Percentiles rank a stretch among this genome's conserved stretches.
phyloP scores from a whole-genome alignment of 257 asterid genomes.

The Eustoma russellianum region DNA sequence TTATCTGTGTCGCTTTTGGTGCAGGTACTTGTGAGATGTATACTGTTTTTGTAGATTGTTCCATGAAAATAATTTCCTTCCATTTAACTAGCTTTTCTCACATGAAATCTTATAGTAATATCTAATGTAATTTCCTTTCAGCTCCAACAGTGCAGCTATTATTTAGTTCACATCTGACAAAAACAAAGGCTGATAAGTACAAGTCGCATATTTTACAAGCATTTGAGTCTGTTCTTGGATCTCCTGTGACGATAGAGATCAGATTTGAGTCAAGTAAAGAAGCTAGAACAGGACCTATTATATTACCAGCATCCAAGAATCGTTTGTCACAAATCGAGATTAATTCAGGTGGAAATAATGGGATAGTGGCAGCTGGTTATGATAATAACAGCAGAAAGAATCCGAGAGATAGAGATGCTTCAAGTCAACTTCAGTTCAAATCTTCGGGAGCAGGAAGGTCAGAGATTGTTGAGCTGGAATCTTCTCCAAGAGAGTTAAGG shows the following conservation, averaged over 20 bases:
- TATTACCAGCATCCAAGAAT: slow-evolving; percentile 37
- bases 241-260: slow-evolving; percentile 76
- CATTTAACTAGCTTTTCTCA: background rate
- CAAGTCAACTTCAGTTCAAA: slow-evolving; percentile 4
- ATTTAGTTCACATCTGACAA: slow-evolving; percentile 61
- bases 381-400: slow-evolving; percentile 20
- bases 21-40: slow-evolving; percentile 48
- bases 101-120: background rate
- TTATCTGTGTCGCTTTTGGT: slow-evolving; percentile 64
- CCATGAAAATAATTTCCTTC: background rate
- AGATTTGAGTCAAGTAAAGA: slow-evolving; percentile 52
- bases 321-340: slow-evolving; percentile 16
- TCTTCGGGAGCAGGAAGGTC: slow-evolving; percentile 29
- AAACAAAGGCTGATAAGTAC: slow-evolving; percentile 72
- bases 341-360: slow-evolving; percentile 1
- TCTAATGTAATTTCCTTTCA: slow-evolving; percentile 27
- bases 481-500: slow-evolving; percentile 21
- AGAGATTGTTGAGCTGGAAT: slow-evolving; percentile 65
- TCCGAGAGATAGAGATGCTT: slow-evolving; percentile 22
- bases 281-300: slow-evolving; percentile 23
- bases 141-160: slow-evolving; percentile 81
- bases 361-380: slow-evolving; percentile 13
- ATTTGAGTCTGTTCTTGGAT: slow-evolving; percentile 73
- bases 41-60: background rate
- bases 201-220: slow-evolving; percentile 68